Conservation (phyloP, 805 yeast genomes). For the Metschnikowia rubicola region DNA sequence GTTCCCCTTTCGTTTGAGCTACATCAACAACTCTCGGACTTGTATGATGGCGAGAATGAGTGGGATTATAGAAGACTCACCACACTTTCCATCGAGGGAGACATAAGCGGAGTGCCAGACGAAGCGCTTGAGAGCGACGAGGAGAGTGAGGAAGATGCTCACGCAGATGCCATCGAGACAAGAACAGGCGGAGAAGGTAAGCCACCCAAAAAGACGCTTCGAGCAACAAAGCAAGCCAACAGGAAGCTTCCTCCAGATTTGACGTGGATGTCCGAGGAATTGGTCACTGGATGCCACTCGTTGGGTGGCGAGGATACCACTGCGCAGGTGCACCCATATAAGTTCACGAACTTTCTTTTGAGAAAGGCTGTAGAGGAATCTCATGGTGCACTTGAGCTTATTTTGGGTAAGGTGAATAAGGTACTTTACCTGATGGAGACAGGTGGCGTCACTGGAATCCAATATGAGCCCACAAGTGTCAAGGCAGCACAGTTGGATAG, state of each 20-base stretch:
- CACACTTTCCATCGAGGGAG: slow-evolving; percentile 85
- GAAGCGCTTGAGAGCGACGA: slow-evolving; percentile 19
- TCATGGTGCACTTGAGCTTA: slow-evolving; percentile 75
- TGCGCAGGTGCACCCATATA: slow-evolving; percentile 95
- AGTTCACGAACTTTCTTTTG: slow-evolving; percentile 81
- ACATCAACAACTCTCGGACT: slow-evolving; percentile 77
- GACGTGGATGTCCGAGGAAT: slow-evolving; percentile 68
- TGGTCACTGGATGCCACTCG: slow-evolving; percentile 70
- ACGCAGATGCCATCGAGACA: neutral
- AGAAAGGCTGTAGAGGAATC: slow-evolving; percentile 67
- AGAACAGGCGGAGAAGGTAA: slow-evolving; percentile 11
- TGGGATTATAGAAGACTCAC: slow-evolving; percentile 94
- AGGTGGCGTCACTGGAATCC: slow-evolving; percentile 69
- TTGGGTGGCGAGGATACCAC: slow-evolving; percentile 85
- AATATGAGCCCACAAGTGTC: slow-evolving; percentile 50
- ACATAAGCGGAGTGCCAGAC: slow-evolving; percentile 40
- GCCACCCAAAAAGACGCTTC: slow-evolving; percentile 33
- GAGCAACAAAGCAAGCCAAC: neutral
- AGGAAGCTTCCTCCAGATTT: slow-evolving; percentile 54
- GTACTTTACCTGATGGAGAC: slow-evolving; percentile 57
- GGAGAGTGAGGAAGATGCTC: neutral
- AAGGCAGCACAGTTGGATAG: slow-evolving; percentile 24
- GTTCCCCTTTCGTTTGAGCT: slow-evolving; percentile 84
- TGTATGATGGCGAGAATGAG: slow-evolving; percentile 75
- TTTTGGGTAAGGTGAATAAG: slow-evolving; percentile 79